Percentiles rank a stretch among this genome's conserved stretches.
Evolutionary conservation across 1,284 basidiomycete genomes (phyloP).

Genomic region (Ustilago nuda): DNA sequence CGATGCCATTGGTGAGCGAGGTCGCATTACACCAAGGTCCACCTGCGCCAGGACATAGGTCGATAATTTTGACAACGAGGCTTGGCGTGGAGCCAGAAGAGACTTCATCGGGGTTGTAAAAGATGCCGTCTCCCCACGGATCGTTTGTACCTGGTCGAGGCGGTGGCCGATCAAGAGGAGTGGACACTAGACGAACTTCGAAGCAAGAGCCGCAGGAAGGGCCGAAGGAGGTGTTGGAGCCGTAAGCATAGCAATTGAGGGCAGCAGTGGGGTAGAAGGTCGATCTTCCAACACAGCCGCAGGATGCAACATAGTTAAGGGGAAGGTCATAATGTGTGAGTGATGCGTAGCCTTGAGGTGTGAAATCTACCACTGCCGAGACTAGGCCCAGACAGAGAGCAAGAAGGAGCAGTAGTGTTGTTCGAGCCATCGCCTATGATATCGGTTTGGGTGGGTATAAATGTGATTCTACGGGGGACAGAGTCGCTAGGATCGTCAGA

Average conservation of each 20-base stretch:
- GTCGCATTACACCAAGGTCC: conserved; percentile 58
- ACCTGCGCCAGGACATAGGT: conserved; percentile 51
- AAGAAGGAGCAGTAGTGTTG: not conserved
- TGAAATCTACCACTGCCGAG: conserved; percentile 26
- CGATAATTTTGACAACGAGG: conserved; percentile 58
- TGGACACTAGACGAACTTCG: conserved; percentile 48
- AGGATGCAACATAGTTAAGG: conserved; percentile 54
- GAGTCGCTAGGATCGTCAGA: not conserved
- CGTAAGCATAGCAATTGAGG: conserved; percentile 52
- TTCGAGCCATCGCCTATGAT: conserved; percentile 1
- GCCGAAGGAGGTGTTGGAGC: conserved; percentile 54
- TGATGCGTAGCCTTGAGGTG: conserved; percentile 47
- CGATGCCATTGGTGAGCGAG: conserved; percentile 17
- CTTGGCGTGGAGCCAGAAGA: conserved; percentile 35
- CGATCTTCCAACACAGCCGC: conserved; percentile 55
- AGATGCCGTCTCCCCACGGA: conserved; percentile 52
- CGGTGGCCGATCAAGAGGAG: conserved; percentile 45
- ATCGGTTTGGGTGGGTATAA: not conserved
- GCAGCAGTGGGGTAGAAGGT: conserved; percentile 58
- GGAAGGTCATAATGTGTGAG: conserved; percentile 63
- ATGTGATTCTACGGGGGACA: not conserved
- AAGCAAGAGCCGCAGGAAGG: conserved; percentile 56
- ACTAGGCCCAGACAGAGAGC: not conserved
- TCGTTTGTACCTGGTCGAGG: conserved; percentile 21
- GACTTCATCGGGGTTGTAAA: conserved; percentile 27